These are phyloP conservation scores for Meira nashicola DNA, from an alignment of 1,284 basidiomycete genomes.

Conservation along the genomic window DNA sequence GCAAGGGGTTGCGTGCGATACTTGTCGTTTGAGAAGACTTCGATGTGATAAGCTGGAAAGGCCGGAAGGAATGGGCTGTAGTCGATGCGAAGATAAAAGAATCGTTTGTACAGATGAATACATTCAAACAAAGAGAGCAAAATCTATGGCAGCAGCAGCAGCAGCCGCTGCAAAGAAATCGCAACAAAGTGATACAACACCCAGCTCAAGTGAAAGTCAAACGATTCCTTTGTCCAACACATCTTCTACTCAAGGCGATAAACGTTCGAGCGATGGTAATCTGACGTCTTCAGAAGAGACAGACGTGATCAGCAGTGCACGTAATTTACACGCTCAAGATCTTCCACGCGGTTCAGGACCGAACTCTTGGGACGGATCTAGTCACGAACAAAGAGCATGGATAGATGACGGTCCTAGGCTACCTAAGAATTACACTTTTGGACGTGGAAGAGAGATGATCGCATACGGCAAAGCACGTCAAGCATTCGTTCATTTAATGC, in stretches of 20 bases:
- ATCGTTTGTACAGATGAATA: constrained; percentile 49
- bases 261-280: not conserved
- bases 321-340: not conserved
- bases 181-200: not conserved
- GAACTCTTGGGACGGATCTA: constrained; percentile 4
- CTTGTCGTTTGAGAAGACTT: constrained; percentile 46
- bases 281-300: not conserved
- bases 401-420: not conserved
- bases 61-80: constrained; percentile 42
- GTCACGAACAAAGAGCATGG: constrained; percentile 9
- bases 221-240: no score
- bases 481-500: constrained; percentile 35
- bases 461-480: constrained; percentile 41
- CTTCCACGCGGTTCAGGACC: not conserved
- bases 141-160: not conserved
- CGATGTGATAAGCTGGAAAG: constrained; percentile 48
- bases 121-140: constrained; percentile 39
- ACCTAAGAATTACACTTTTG: not conserved
- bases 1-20: constrained; percentile 51
- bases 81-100: constrained; percentile 47
- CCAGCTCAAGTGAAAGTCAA: not conserved
- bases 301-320: not conserved
- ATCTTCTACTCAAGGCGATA: not conserved
- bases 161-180: not conserved
- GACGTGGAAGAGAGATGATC: constrained; percentile 24